Base-by-base conservation (phyloP, 2,329 filamentous ascomycete species). In the Cladorrhinum sp. region DNA sequence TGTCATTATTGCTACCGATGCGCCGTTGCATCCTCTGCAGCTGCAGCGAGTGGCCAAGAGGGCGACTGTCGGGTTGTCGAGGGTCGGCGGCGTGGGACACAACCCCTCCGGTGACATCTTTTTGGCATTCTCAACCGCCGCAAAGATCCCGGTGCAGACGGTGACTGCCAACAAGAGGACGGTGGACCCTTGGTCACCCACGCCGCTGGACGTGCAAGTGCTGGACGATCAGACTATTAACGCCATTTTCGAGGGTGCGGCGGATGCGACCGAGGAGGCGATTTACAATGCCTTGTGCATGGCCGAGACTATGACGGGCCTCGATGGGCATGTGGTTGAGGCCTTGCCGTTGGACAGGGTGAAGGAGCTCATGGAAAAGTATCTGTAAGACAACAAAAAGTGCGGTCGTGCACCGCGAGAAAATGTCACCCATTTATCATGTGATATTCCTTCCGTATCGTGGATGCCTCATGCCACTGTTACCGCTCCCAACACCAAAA, bases 51-150 rank as follows among this genome's bases (percentile, higher is more conserved):
- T 73, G 8, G 72, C 72, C 13, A 70, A 67, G 62, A 59, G 70
- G 20, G 66, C 85, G 0, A 85, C 85, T 0, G 80, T 88, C 1
- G 86, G 87, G 0, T 70, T 90, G 0, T 76, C 81, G 4, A 78
- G 81, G 59, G 85, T 87, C 0, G 86, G 86, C 2, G 84, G 85
- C 1, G 83, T 83, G 61, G 86, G 85, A 0, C 77, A 79, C 49
- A 88, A 88, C 64, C 78, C 78, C 10, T 88, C 84, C 0, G 87
- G 86, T 0, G 86, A 90, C 62, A 83, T 90, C 61, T 88, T 89
- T 68, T 75, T 90, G 2, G 86, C 86, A 3, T 84, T 90, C 61
- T 88, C 85, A 7, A 89, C 86, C 0, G 85, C 77, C 5, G 84
- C 81, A 61, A 74, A 77, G 49, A 73, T 85, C 1, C 73, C 75